Evolutionary conservation across 148 eudicot genomes (phyloP).

Genomic region (Vaccinium myrtillus): DNA sequence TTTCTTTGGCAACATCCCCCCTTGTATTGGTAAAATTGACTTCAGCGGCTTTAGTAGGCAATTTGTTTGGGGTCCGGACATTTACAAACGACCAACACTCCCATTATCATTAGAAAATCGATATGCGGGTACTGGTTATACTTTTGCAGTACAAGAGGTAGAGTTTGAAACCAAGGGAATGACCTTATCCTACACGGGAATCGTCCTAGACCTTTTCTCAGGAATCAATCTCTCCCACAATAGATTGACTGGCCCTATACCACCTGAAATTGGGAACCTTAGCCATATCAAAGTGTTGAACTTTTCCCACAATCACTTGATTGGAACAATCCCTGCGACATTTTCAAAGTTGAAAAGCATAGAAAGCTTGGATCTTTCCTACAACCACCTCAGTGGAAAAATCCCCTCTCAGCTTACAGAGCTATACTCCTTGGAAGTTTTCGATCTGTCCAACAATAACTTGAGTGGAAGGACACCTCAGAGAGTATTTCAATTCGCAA

Average conservation of each 20-base stretch:
- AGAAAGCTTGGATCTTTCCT: background rate
- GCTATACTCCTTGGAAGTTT: background rate
- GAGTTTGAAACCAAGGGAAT: no score
- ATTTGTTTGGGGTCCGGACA: no score
- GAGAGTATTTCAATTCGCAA: background rate
- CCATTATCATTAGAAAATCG: no score
- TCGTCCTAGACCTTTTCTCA: background rate
- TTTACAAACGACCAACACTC: no score
- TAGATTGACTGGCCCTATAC: no score
- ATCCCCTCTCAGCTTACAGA: background rate
- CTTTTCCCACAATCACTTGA: no score
- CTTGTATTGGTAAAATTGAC: background rate
- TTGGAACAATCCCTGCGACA: no score
- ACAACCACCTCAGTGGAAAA: background rate
- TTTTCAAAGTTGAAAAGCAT: background rate
- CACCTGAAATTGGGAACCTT: no score
- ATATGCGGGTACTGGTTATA: no score
- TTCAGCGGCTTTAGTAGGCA: background rate
- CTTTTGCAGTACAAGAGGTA: no score
- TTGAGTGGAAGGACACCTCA: background rate
- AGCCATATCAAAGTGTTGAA: no score
- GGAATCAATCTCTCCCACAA: background rate
- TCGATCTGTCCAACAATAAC: background rate
- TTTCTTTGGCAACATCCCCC: background rate
- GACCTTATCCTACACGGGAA: background rate